A percentile compares a stretch with the other conserved stretches of the same genome.
phyloP scores from a whole-genome alignment of 139 green algal species.

The Dunaliella primolecta region DNA sequence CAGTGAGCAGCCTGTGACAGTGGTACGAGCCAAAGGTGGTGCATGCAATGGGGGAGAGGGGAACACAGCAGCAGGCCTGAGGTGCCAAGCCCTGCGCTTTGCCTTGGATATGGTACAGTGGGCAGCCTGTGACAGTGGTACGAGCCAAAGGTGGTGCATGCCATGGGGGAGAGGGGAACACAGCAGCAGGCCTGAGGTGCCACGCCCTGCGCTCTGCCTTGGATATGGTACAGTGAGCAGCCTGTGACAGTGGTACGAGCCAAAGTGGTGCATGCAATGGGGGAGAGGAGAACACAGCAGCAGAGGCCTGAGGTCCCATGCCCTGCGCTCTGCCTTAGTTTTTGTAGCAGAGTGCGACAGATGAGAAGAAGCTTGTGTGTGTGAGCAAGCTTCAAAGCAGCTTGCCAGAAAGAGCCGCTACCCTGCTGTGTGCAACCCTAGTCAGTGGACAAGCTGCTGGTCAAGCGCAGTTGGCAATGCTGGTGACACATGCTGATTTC shows the following conservation, averaged over 20 bases:
- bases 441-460: too few species aligned
- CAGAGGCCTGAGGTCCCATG: constrained; percentile 44
- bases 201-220: constrained; percentile 33
- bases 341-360: too few species aligned
- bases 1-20: not conserved
- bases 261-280: not conserved
- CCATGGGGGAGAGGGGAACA: constrained; percentile 24
- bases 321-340: constrained; percentile 29
- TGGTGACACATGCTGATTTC: too few species aligned
- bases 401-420: too few species aligned
- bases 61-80: constrained; percentile 47
- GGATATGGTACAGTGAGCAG: constrained; percentile 1
- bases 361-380: too few species aligned
- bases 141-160: not conserved
- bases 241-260: not conserved
- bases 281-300: constrained; percentile 39
- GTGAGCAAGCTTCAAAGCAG: too few species aligned
- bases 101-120: constrained; percentile 8
- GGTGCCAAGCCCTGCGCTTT: constrained; percentile 41
- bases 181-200: constrained; percentile 48
- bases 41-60: constrained; percentile 5
- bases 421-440: too few species aligned
- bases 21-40: not conserved
- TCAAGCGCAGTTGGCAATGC: too few species aligned
- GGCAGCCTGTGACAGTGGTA: not conserved